Percentiles rank a stretch among this genome's conserved stretches.
These are phyloP conservation scores for Recurvomyces mirabilis DNA, from an alignment of 495 filamentous ascomycete genomes.

Conservation along the genomic window DNA sequence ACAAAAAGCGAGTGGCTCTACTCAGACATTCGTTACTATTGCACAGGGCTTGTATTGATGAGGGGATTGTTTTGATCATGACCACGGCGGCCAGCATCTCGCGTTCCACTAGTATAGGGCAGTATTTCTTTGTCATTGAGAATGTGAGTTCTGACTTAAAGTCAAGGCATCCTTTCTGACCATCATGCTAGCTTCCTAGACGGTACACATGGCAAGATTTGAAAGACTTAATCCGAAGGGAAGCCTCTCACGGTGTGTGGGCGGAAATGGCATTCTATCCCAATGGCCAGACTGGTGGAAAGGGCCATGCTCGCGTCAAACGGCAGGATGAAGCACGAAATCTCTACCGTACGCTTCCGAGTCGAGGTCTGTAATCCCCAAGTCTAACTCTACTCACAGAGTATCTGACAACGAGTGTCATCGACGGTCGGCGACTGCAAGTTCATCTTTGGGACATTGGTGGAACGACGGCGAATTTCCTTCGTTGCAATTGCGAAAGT, in stretches of 20 bases:
- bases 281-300: constrained; percentile 1
- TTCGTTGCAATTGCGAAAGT: constrained; percentile 8
- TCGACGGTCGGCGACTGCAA: neutral
- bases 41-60: no score
- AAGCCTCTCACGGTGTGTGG: constrained; percentile 12
- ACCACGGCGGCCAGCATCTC: neutral
- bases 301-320: constrained; percentile 6
- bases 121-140: constrained; percentile 22
- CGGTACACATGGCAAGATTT: constrained; percentile 19
- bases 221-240: constrained; percentile 15
- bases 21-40: no score
- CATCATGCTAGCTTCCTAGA: constrained; percentile 4
- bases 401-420: neutral
- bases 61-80: no score
- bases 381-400: constrained; percentile 5
- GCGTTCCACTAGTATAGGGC: neutral
- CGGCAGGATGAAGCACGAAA: constrained; percentile 8
- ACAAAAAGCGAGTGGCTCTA: no score
- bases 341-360: constrained; percentile 9
- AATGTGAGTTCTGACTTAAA: neutral
- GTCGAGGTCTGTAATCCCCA: neutral
- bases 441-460: constrained; percentile 13
- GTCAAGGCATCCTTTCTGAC: neutral
- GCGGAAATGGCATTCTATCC: constrained; percentile 8
- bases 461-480: neutral